These are phyloP conservation scores for Copromyces sp. DNA, from an alignment of 495 filamentous ascomycete species.

Conservation along the genomic window DNA sequence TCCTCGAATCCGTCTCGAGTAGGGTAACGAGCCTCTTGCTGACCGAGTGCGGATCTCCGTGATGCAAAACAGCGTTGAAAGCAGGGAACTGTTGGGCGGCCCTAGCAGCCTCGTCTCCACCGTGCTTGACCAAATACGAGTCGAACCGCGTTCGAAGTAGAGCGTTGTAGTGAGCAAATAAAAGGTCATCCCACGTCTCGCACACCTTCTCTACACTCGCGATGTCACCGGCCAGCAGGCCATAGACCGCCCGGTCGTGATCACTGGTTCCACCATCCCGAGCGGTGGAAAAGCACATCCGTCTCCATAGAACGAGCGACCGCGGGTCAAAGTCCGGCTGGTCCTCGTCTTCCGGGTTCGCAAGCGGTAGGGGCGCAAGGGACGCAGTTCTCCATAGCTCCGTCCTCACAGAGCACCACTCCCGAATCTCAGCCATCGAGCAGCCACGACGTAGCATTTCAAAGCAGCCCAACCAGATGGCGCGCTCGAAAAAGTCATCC, in stretches of 20 bases:
- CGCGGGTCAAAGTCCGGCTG: conserved; percentile 31
- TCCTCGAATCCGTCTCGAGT: conserved; percentile 38
- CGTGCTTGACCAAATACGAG: conserved; percentile 41
- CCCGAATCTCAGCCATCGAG: conserved; percentile 57
- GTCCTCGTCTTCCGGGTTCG: conserved; percentile 29
- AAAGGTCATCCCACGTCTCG: conserved; percentile 73
- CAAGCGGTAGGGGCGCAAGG: conserved; percentile 46
- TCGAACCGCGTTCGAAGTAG: conserved; percentile 64
- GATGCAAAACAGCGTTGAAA: conserved; percentile 41
- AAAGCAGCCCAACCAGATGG: conserved; percentile 81
- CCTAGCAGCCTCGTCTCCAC: conserved; percentile 28
- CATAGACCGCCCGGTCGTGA: conserved; percentile 85
- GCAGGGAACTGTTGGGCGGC: conserved; percentile 35
- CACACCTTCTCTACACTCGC: conserved; percentile 66
- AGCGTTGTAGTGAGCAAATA: conserved; percentile 85
- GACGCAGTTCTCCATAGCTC: conserved; percentile 78
- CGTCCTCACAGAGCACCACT: conserved; percentile 68
- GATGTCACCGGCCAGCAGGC: conserved; percentile 73
- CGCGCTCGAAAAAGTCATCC: conserved; percentile 75
- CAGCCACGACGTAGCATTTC: conserved; percentile 77
- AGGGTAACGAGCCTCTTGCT: conserved; percentile 39
- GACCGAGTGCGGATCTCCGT: conserved; percentile 40
- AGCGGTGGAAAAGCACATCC: conserved; percentile 71
- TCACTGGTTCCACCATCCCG: conserved; percentile 54
- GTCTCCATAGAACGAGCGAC: conserved; percentile 60